These are phyloP conservation scores for Aspergillus coremiiformis DNA, from an alignment of 495 filamentous ascomycete genomes.

Conservation along the genomic window DNA sequence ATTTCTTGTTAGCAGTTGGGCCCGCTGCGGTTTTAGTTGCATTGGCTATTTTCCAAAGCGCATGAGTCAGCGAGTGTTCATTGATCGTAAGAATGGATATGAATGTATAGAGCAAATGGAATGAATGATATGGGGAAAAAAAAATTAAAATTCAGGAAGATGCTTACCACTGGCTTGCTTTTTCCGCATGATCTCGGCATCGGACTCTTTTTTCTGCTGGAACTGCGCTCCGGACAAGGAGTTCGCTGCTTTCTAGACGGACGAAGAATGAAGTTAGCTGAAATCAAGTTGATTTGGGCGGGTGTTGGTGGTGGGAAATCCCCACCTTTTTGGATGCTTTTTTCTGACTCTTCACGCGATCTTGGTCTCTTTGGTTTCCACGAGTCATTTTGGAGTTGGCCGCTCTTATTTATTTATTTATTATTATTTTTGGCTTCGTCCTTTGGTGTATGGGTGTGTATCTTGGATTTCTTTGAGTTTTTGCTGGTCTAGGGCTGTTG, in stretches of 20 bases:
- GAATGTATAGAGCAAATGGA: neutral
- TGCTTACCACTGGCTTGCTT: conserved; percentile 51
- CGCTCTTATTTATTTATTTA: neutral
- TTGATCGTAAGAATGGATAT: neutral
- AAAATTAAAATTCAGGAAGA: neutral
- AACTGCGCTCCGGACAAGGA: conserved; percentile 57
- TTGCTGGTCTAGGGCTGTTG: no score
- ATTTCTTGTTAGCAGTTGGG: neutral
- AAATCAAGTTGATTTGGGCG: neutral
- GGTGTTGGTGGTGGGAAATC: conserved; percentile 1
- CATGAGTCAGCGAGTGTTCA: neutral
- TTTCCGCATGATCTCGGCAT: conserved; percentile 77
- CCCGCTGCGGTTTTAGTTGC: neutral
- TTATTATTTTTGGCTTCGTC: neutral
- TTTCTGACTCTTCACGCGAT: conserved; percentile 74
- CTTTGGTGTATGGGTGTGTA: no score
- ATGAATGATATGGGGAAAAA: neutral
- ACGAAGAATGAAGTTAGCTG: neutral
- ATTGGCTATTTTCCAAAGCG: neutral
- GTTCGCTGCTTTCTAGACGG: conserved; percentile 55
- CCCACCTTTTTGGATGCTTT: conserved; percentile 42
- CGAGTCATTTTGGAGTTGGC: conserved; percentile 60
- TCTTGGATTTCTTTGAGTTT: no score
- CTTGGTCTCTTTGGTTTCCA: conserved; percentile 89
- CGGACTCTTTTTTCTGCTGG: conserved; percentile 63